Conservation (phyloP, 768 basidiomycete species). For the Agaricus sinodeliciosus region DNA sequence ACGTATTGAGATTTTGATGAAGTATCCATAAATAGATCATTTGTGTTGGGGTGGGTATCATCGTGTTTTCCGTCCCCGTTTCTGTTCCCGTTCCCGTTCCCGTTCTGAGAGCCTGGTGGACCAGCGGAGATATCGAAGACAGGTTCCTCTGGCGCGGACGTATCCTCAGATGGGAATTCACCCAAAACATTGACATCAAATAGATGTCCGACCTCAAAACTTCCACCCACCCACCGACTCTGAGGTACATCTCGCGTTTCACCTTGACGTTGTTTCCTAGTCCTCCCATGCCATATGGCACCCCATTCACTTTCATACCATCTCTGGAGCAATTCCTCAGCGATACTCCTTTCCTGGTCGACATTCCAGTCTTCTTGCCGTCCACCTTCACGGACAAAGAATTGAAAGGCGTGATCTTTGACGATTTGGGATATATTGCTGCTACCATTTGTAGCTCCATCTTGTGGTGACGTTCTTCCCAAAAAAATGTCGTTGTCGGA, state of each 20-base stretch:
- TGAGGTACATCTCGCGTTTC: constrained; percentile 14
- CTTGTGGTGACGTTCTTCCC: constrained; percentile 16
- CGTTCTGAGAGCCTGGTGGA: not conserved
- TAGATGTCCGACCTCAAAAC: constrained; percentile 74
- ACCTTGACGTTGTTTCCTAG: constrained; percentile 21
- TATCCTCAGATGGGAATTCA: constrained; percentile 16
- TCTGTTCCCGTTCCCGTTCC: not conserved
- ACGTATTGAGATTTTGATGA: constrained; percentile 11
- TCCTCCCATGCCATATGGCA: constrained; percentile 31
- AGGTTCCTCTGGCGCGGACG: constrained; percentile 2
- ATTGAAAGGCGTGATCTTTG: constrained; percentile 53
- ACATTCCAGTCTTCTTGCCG: constrained; percentile 62
- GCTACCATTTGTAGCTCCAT: constrained; percentile 25
- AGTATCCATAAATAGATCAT: constrained; percentile 22
- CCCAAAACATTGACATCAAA: constrained; percentile 60
- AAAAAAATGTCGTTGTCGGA: constrained; percentile 7
- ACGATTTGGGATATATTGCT: constrained; percentile 40
- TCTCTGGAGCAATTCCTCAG: constrained; percentile 47
- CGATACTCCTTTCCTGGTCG: constrained; percentile 33
- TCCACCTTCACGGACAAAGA: constrained; percentile 63
- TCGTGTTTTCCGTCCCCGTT: not conserved
- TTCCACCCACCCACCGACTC: constrained; percentile 60
- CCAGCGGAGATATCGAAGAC: not conserved
- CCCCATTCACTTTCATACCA: constrained; percentile 73
- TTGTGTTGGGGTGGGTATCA: constrained; percentile 4